Evolutionary conservation across 164 flowering plant species (phyloP), one percentile per base, ranked within the genome.

Genomic region (Stephania japonica): DNA sequence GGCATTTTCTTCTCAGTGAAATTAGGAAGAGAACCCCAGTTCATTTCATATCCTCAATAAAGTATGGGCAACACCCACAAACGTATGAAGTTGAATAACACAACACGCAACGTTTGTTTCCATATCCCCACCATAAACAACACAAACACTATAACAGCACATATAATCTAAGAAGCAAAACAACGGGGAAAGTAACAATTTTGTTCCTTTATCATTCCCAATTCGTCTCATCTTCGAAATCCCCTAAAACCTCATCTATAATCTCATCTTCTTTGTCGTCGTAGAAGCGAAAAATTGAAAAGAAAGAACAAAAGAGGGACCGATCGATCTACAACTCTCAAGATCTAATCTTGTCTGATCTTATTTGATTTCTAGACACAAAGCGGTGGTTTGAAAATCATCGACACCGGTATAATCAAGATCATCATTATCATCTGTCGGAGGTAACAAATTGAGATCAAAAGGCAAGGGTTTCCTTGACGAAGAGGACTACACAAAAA

Each of bases 381-480:
- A 77, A 61, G 84, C 87, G 6, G 90, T 88, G 75, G 80, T 75
- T 25, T 38, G 83, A 12, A 84, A 76, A 77, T 85, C 90, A 42
- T 80, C 87, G 50, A 65, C 81, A 12, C 59, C 82, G 10, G 47
- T 75, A 49, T 10, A 26, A 18, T 81, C 84, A 1, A 65, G 79
- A 18, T 4, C 23, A 21, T 59, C 64, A 50, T 50, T 18, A 50
- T 78, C 83, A 65, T 67, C 76, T n/a, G n/a, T n/a, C n/a, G n/a
- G n/a, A 32, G 81, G 75, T 3, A 68, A 77, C 26, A 78, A 66
- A 23, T 90, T 90, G 56, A 90, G 89, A 84, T 90, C 95, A 68
- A 89, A 87, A 8, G 84, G 85, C 18, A 86, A 71, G 26, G 75
- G 71, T 21, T 82, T 85, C 42, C 86, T 78, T 32, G 70, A 73